Evolutionary conservation across 495 filamentous ascomycete species (phyloP).

Genomic region (Chaetomium cochliodes): DNA sequence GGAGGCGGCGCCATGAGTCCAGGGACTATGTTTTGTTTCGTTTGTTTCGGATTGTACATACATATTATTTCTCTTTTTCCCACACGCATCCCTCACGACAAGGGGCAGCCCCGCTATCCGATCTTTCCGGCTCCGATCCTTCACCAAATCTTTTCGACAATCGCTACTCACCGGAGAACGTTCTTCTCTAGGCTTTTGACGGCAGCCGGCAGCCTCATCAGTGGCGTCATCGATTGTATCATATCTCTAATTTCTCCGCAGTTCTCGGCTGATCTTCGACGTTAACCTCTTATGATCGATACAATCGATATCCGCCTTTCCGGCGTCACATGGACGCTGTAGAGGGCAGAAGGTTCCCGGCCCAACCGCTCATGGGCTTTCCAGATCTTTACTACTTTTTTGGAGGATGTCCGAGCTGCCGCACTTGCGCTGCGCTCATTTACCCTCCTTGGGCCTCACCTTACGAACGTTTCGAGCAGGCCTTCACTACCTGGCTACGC

Average conservation of each 20-base stretch:
- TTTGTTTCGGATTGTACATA: constrained; percentile 39
- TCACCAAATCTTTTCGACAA: neutral
- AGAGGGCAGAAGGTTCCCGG: neutral
- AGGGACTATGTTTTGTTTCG: constrained; percentile 21
- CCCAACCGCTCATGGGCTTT: neutral
- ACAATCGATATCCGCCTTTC: constrained; percentile 1
- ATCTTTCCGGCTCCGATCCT: neutral
- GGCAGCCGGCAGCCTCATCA: neutral
- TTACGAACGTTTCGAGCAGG: neutral
- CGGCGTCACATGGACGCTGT: neutral
- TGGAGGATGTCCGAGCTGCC: neutral
- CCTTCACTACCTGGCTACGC: neutral
- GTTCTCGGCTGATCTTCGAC: constrained; percentile 5
- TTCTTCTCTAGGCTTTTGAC: neutral
- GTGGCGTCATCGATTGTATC: constrained; percentile 24
- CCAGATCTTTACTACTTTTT: neutral
- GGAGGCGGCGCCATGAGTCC: constrained; percentile 21
- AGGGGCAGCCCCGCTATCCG: neutral
- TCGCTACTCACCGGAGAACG: neutral
- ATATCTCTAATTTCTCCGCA: neutral
- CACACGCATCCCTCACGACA: constrained; percentile 10
- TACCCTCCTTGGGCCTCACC: neutral
- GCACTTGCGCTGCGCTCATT: neutral
- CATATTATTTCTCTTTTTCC: constrained; percentile 29
- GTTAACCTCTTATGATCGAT: neutral